These are phyloP conservation scores for Hirsutella minnesotensis DNA, from an alignment of 2,329 filamentous ascomycete species.

Conservation along the genomic window DNA sequence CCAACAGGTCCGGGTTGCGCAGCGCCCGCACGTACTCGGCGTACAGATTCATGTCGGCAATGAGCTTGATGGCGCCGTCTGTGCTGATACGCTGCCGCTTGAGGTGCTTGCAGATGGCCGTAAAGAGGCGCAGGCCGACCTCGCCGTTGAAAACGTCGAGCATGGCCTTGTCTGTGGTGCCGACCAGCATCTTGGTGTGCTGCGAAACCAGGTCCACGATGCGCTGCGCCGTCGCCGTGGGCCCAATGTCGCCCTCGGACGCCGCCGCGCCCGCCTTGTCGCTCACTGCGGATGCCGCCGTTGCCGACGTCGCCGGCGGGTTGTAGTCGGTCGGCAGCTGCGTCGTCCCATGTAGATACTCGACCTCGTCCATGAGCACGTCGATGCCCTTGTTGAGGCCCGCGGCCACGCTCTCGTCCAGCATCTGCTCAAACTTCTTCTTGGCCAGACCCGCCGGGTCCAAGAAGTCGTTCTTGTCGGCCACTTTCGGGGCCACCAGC, in stretches of 20 bases:
- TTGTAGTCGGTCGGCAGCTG: slow-evolving; percentile 88
- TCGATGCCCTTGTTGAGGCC: slow-evolving; percentile 97
- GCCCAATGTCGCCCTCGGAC: slow-evolving; percentile 40
- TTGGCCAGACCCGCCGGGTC: slow-evolving; percentile 87
- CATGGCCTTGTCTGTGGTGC: slow-evolving; percentile 95
- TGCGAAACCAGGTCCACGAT: slow-evolving; percentile 78
- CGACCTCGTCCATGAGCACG: slow-evolving; percentile 95
- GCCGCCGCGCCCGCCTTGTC: slow-evolving; percentile 15
- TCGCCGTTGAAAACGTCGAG: slow-evolving; percentile 98
- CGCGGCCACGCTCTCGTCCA: slow-evolving; percentile 90
- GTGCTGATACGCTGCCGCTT: slow-evolving; percentile 90
- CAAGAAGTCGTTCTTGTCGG: slow-evolving; percentile 88
- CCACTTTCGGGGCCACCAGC: slow-evolving; percentile 67
- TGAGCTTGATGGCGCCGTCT: slow-evolving; percentile 80
- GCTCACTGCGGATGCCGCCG: slow-evolving; percentile 8
- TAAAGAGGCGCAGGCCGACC: slow-evolving; percentile 85
- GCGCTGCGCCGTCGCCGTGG: slow-evolving; percentile 65
- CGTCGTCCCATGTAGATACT: slow-evolving; percentile 83
- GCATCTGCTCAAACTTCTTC: slow-evolving; percentile 97
- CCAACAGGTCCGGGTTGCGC: slow-evolving; percentile 69
- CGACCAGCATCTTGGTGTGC: slow-evolving; percentile 85
- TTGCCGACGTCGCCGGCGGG: slow-evolving; percentile 33
- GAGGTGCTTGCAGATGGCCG: slow-evolving; percentile 88
- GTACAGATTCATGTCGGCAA: slow-evolving; percentile 94
- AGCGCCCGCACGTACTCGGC: slow-evolving; percentile 73